phyloP scores from a whole-genome alignment of 441 rosid species.

The Theobroma grandiflorum region DNA sequence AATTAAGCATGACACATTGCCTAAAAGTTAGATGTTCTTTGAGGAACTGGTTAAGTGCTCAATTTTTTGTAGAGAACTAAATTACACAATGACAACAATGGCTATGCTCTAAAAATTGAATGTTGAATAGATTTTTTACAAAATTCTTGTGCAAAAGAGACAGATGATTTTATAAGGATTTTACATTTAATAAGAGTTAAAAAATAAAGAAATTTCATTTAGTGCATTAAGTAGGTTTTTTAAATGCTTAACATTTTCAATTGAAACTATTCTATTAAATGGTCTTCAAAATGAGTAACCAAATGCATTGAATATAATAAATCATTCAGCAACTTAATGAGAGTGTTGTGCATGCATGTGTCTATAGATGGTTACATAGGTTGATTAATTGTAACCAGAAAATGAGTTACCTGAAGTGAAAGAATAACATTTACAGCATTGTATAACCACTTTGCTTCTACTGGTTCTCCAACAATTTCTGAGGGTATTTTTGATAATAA shows the following conservation, averaged over 20 bases:
- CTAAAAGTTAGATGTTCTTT: not conserved
- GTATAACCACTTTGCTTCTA: slow-evolving; percentile 62
- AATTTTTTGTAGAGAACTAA: not conserved
- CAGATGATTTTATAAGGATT: not conserved
- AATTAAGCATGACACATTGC: not conserved
- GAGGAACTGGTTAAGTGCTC: not conserved
- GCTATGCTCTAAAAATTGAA: not conserved
- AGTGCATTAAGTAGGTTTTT: not conserved
- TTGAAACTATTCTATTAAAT: not conserved
- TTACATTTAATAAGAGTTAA: not conserved
- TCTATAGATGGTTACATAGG: not conserved
- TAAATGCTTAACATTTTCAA: not conserved
- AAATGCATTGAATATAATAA: not conserved
- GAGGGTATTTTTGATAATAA: slow-evolving; percentile 71
- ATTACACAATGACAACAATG: not conserved
- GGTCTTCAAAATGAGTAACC: not conserved
- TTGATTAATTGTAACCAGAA: slow-evolving; percentile 15
- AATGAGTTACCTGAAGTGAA: slow-evolving; percentile 75
- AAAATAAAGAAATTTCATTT: not conserved
- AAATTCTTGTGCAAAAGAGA: not conserved
- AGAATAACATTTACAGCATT: slow-evolving; percentile 92
- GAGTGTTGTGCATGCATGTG: not conserved
- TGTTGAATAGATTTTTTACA: not conserved
- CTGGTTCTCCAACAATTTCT: slow-evolving; percentile 78
- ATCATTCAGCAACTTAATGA: not conserved